Evolutionary conservation across 306 rosid genomes (phyloP).

Genomic region (Castanospermum australe): DNA sequence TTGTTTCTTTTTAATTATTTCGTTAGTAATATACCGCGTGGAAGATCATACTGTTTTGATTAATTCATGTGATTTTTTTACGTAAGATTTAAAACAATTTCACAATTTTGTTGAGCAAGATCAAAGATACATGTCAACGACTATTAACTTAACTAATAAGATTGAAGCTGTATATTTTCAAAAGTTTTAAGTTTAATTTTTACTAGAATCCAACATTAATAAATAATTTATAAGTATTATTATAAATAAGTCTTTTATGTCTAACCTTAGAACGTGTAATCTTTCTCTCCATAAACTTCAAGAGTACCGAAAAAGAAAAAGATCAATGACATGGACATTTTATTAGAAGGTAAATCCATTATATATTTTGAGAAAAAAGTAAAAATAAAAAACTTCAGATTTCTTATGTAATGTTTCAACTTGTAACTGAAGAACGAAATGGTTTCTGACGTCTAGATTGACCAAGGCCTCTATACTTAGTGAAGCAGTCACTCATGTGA

Average conservation of each 20-base stretch:
- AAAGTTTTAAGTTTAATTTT: too few species aligned
- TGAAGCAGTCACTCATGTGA: slow-evolving; percentile 24
- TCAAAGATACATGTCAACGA: too few species aligned
- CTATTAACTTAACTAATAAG: too few species aligned
- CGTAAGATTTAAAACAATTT: not conserved
- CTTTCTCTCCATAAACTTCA: too few species aligned
- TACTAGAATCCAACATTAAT: too few species aligned
- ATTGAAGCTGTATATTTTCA: too few species aligned
- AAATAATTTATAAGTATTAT: too few species aligned
- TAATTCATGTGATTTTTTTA: not conserved
- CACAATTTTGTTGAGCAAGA: not conserved
- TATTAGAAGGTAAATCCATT: not conserved
- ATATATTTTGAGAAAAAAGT: not conserved
- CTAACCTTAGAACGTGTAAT: too few species aligned
- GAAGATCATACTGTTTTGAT: not conserved
- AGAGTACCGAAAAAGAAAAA: too few species aligned
- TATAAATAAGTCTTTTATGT: too few species aligned
- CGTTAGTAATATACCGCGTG: not conserved
- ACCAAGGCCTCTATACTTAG: slow-evolving; percentile 27
- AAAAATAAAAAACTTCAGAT: not conserved
- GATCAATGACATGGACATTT: not conserved
- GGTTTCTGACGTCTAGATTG: slow-evolving; percentile 18
- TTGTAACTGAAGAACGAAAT: not conserved
- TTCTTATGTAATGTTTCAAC: not conserved
- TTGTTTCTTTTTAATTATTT: not conserved